These are phyloP conservation scores for Mycena vulgaris DNA, from an alignment of 768 basidiomycete genomes.

Conservation along the genomic window DNA sequence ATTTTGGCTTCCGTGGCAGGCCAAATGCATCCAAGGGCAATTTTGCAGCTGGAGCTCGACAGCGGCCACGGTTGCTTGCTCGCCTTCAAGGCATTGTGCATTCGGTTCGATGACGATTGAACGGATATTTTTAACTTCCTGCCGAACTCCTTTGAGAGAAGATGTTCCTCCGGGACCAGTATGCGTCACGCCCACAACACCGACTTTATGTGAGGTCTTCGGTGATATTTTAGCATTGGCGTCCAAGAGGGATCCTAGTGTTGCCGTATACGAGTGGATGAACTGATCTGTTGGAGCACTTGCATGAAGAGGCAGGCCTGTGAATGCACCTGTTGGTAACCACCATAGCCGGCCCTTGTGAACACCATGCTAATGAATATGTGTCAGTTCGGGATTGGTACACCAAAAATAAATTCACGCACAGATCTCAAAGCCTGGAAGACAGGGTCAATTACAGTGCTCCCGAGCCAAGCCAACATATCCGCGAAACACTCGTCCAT, in stretches of 20 bases:
- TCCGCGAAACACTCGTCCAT: too few species aligned
- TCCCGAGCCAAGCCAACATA: slow-evolving; percentile 32
- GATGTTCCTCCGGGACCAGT: background rate
- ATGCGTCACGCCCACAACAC: background rate
- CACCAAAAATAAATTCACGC: background rate
- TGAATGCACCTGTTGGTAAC: slow-evolving; percentile 36
- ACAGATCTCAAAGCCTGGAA: slow-evolving; percentile 22
- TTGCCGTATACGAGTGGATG: slow-evolving; percentile 36
- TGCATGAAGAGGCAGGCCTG: slow-evolving; percentile 37
- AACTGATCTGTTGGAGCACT: background rate
- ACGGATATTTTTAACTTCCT: background rate
- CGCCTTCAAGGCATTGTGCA: background rate
- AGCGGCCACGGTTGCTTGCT: background rate
- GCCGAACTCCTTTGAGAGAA: background rate
- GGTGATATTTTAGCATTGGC: background rate
- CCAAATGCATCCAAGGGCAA: slow-evolving; percentile 51
- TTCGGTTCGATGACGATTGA: background rate
- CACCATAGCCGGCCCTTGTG: too few species aligned
- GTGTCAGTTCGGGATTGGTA: background rate
- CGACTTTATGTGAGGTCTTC: background rate
- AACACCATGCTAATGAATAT: slow-evolving; percentile 27
- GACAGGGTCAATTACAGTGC: slow-evolving; percentile 22
- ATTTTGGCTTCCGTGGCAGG: slow-evolving; percentile 56
- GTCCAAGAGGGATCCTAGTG: slow-evolving; percentile 27
- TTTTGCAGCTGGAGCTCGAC: background rate